Base-by-base conservation (phyloP, 495 filamentous ascomycete species). In the Durotheca rogersii region DNA sequence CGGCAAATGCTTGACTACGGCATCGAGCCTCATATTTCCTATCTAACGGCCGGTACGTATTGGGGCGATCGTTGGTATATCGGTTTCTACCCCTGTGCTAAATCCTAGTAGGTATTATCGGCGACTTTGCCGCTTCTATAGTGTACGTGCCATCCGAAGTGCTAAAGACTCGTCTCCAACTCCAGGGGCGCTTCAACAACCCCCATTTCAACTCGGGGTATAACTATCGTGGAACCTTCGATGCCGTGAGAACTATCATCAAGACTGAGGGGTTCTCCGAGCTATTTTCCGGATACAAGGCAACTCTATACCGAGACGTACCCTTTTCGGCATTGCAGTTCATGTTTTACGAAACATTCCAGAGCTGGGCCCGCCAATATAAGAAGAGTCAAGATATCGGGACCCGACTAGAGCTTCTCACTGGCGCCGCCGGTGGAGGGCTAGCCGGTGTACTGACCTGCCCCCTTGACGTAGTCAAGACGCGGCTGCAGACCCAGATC, bases 101-200 rank as follows among this genome's bases (percentile, higher is more conserved):
- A 66, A 9, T 38, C 9, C 12, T 59, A 6, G 33, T n/a, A 90
- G 88, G 90, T 7, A 92, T 98, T 61, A 64, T 96, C 41, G 91
- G 90, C 15, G 94, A 97, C 61, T 77, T 96, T 34, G 91, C 90
- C 40, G 92, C 93, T 3, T 93, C 89, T 0, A 76, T 94, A 48
- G 80, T 95, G 20, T 98, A 97, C 56, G 94, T 98, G 6, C 94
- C 93, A 6, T 93, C 89, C 14, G 94, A 98, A 70, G 93, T 98
- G 10, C 75, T 97, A 52, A 98, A 98, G 68, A 97, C 93, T 11
- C 83, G 93, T 17, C 76, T 97, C 14, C 93, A 98, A 60, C 79
- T 98, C 11, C 93, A 98, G 65, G 93, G 93, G 20, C 86, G 90
- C 25, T 87, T 87, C 65, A 95, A 97, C 68, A 98, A 98, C 64